Percentiles rank a stretch among this genome's conserved stretches.
Evolutionary conservation across 2,329 filamentous ascomycete species (phyloP).

Genomic region (Penicillium sp.): DNA sequence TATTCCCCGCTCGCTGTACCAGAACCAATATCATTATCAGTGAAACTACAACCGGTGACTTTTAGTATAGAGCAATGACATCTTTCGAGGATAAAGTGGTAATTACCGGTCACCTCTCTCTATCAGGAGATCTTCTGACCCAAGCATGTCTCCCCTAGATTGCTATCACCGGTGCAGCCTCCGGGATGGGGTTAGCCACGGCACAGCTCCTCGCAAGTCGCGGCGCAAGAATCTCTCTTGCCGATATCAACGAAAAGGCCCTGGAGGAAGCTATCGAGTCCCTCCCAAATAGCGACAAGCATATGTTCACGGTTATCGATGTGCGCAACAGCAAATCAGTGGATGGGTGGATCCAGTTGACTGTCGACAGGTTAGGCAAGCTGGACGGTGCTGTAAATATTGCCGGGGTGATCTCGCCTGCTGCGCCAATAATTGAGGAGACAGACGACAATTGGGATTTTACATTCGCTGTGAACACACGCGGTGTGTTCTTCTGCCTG

Average conservation of each 20-base stretch:
- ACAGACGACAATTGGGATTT: slow-evolving; percentile 10
- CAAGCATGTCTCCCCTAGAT: no score
- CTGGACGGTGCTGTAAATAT: slow-evolving; percentile 34
- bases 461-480: slow-evolving; percentile 12
- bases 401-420: slow-evolving; percentile 23
- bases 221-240: slow-evolving; percentile 33
- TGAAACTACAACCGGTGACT: not conserved
- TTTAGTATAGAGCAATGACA: not conserved
- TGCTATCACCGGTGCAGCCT: no score
- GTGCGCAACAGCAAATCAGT: slow-evolving; percentile 23
- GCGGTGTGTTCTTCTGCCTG: slow-evolving; percentile 15
- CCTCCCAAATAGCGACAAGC: slow-evolving; percentile 1
- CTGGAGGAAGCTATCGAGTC: slow-evolving; percentile 25
- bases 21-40: not conserved
- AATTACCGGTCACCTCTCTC: not conserved
- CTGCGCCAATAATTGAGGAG: slow-evolving; percentile 4
- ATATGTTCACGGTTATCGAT: slow-evolving; percentile 18
- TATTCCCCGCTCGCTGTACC: not conserved
- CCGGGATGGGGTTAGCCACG: no score
- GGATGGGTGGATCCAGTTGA: slow-evolving; percentile 24
- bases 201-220: slow-evolving; percentile 8
- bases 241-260: slow-evolving; percentile 36
- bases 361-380: slow-evolving; percentile 25
- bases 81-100: slow-evolving; percentile 8
- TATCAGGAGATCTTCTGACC: no score